Evolutionary conservation across 83 land plant species (phyloP).

Genomic region (Picea abies): DNA sequence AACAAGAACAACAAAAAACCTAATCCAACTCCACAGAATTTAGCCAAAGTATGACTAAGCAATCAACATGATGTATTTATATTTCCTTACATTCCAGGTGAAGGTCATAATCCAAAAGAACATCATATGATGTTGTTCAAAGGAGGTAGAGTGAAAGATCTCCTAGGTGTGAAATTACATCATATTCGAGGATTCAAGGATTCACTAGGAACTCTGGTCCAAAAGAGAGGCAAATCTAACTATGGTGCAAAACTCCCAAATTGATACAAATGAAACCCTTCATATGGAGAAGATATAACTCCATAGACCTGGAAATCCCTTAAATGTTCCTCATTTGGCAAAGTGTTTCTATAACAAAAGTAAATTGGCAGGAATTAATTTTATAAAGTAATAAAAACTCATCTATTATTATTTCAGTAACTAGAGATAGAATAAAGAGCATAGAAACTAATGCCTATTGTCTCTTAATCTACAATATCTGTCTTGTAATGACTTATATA

Average conservation of each 20-base stretch:
- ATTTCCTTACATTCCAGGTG: constrained; percentile 20
- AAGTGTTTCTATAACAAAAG: too few species aligned
- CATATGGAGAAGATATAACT: too few species aligned
- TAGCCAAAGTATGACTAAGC: neutral
- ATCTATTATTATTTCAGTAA: too few species aligned
- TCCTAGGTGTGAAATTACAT: constrained; percentile 30
- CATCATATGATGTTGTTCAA: constrained; percentile 26
- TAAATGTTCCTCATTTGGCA: too few species aligned
- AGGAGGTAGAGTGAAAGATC: constrained; percentile 36
- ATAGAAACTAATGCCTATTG: too few species aligned
- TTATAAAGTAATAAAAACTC: too few species aligned
- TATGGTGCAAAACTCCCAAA: constrained; percentile 31
- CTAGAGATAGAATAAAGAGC: too few species aligned
- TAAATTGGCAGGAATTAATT: too few species aligned
- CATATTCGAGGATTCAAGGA: constrained; percentile 23
- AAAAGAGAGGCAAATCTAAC: constrained; percentile 23
- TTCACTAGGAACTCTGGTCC: constrained; percentile 17
- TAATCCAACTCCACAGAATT: neutral
- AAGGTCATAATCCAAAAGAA: constrained; percentile 40
- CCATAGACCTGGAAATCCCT: too few species aligned
- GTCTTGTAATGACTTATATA: too few species aligned
- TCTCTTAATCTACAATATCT: too few species aligned
- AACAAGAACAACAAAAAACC: constrained; percentile 22
- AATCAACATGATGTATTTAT: constrained; percentile 12
- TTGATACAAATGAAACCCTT: too few species aligned